Evolutionary conservation across 352 stramenopile genomes (phyloP).

Genomic region (Pythium guiyangense): DNA sequence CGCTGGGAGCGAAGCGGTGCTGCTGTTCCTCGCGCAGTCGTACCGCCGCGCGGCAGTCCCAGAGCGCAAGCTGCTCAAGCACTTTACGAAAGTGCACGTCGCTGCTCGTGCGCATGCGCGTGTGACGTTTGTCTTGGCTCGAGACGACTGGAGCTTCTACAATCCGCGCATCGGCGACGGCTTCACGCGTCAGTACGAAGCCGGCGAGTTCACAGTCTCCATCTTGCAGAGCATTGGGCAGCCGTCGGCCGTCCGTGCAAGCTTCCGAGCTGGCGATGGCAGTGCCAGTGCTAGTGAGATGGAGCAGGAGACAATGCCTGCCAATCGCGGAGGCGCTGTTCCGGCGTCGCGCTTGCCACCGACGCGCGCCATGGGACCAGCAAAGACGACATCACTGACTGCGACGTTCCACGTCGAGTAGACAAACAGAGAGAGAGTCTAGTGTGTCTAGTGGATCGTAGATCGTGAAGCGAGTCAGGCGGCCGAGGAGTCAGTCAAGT

Average conservation of each 20-base stretch:
- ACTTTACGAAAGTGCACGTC: constrained; percentile 62
- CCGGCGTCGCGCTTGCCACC: too few relatives aligned
- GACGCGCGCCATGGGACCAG: neutral
- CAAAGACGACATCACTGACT: constrained; percentile 7
- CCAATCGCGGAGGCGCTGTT: neutral
- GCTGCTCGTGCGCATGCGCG: constrained; percentile 17
- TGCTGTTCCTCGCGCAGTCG: constrained; percentile 67
- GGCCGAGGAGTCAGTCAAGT: too few relatives aligned
- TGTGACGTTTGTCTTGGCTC: constrained; percentile 41
- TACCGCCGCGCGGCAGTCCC: constrained; percentile 46
- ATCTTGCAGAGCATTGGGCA: constrained; percentile 22
- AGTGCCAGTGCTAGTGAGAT: neutral
- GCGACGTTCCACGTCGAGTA: constrained; percentile 8
- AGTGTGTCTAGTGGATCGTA: too few relatives aligned
- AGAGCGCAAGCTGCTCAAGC: constrained; percentile 73
- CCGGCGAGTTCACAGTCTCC: constrained; percentile 52
- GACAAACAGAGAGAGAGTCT: too few relatives aligned
- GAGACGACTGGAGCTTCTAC: constrained; percentile 54
- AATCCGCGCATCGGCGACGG: constrained; percentile 35
- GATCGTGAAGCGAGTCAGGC: too few relatives aligned
- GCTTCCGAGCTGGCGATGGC: neutral
- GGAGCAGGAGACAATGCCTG: neutral
- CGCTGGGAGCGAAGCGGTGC: constrained; percentile 53
- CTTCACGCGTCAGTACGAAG: constrained; percentile 30
- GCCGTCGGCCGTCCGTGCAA: too few relatives aligned